A percentile compares a stretch with the other conserved stretches of the same genome.
Evolutionary conservation across 176 grass and related monocot genomes (phyloP).

Genomic region (Ensete ventricosum): DNA sequence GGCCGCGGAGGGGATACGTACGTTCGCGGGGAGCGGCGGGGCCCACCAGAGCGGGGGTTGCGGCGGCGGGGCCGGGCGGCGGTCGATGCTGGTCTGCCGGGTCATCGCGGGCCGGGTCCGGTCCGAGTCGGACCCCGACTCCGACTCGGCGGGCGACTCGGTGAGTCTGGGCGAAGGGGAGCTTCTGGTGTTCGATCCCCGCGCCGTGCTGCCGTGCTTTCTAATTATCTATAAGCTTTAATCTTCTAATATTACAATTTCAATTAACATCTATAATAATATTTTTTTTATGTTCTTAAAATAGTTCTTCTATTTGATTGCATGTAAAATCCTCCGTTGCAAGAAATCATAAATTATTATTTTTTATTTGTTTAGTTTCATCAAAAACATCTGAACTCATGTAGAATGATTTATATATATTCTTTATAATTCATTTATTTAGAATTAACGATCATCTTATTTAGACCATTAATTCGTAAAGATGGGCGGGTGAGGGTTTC

Average conservation of each 20-base stretch:
- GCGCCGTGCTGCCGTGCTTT: slow-evolving; percentile 63
- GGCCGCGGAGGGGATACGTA: slow-evolving; percentile 30
- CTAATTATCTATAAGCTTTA: slow-evolving; percentile 59
- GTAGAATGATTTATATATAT: too few species aligned
- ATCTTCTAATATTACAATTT: neutral
- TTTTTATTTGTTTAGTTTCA: too few species aligned
- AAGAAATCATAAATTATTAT: too few species aligned
- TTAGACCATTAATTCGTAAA: too few species aligned
- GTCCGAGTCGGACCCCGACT: slow-evolving; percentile 9
- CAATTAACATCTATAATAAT: too few species aligned
- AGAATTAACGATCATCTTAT: too few species aligned
- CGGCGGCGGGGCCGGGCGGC: neutral
- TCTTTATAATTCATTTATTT: too few species aligned
- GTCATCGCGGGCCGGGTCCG: slow-evolving; percentile 52
- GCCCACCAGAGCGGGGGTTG: slow-evolving; percentile 25
- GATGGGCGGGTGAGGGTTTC: too few species aligned
- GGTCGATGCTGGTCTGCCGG: slow-evolving; percentile 64
- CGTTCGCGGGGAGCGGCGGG: slow-evolving; percentile 35
- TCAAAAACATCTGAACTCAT: too few species aligned
- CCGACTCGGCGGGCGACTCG: slow-evolving; percentile 27
- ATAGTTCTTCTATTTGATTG: too few species aligned
- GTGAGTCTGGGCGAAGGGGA: slow-evolving; percentile 44
- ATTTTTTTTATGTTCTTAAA: too few species aligned
- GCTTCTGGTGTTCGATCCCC: slow-evolving; percentile 48
- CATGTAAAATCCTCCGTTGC: too few species aligned